phyloP scores from a whole-genome alignment of 495 filamentous ascomycete genomes.

The Aspergillus diversus region DNA sequence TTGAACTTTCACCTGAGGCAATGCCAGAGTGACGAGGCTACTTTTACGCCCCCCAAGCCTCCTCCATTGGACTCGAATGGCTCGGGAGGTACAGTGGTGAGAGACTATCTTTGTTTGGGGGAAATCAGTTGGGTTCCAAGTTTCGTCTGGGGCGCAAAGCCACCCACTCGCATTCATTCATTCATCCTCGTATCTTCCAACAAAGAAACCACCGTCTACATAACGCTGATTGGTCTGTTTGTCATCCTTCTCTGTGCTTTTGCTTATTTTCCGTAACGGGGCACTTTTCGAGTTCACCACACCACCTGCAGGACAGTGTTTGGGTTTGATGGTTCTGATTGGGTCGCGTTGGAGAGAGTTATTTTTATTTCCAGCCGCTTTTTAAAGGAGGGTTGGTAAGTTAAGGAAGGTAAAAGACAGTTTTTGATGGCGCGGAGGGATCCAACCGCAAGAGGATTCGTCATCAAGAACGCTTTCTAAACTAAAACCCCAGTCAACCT shows the following conservation, averaged over 20 bases:
- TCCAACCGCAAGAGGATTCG: neutral
- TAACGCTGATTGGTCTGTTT: neutral
- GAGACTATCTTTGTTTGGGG: too few species aligned
- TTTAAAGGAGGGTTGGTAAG: neutral
- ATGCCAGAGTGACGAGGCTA: too few species aligned
- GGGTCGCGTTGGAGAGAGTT: neutral
- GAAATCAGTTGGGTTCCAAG: too few species aligned
- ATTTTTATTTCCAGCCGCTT: too few species aligned
- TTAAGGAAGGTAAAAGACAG: neutral
- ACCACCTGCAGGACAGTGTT: too few species aligned
- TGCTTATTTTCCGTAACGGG: too few species aligned
- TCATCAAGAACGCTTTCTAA: neutral
- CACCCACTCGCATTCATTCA: neutral
- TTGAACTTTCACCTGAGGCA: too few species aligned
- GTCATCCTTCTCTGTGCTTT: too few species aligned
- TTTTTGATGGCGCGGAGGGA: neutral
- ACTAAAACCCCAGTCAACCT: neutral
- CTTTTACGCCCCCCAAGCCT: too few species aligned
- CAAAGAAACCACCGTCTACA: neutral
- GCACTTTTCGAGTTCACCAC: too few species aligned
- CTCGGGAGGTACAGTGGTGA: too few species aligned
- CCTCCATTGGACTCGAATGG: too few species aligned
- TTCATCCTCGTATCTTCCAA: neutral
- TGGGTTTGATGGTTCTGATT: neutral
- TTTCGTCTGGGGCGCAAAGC: neutral